These are phyloP conservation scores for Monosporascus sp. DNA, from an alignment of 2,329 filamentous ascomycete genomes.

Conservation along the genomic window DNA sequence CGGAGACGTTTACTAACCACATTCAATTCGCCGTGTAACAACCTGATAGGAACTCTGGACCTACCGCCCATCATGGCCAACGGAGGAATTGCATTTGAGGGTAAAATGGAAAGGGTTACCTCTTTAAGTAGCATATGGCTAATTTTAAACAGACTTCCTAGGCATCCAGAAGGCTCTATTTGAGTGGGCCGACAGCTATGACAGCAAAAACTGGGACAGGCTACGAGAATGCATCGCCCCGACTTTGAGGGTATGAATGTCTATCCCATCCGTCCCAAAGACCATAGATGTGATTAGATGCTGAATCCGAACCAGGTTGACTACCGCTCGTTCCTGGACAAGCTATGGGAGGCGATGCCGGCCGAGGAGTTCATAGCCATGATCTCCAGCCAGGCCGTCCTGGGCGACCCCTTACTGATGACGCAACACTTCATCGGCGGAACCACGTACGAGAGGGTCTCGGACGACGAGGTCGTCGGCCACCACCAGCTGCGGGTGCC, in stretches of 20 bases:
- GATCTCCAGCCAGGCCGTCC: slow-evolving; percentile 50
- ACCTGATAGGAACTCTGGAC: not conserved
- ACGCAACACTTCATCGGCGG: slow-evolving; percentile 63
- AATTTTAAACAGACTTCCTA: slow-evolving; percentile 22
- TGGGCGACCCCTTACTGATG: slow-evolving; percentile 57
- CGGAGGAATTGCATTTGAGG: slow-evolving; percentile 8
- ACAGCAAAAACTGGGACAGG: slow-evolving; percentile 59
- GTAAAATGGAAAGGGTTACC: not conserved
- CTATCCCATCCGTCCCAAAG: not conserved
- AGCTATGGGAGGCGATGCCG: slow-evolving; percentile 52
- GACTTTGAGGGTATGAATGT: slow-evolving; percentile 40
- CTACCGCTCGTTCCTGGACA: slow-evolving; percentile 52
- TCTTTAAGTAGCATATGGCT: not conserved
- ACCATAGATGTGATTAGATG: slow-evolving; percentile 3
- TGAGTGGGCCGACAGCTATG: slow-evolving; percentile 61
- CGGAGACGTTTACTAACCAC: not conserved
- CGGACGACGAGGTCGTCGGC: slow-evolving; percentile 55
- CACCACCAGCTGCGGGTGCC: slow-evolving; percentile 58
- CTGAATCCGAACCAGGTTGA: slow-evolving; percentile 48
- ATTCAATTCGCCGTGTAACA: not conserved
- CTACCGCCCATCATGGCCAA: slow-evolving; percentile 4
- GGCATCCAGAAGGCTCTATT: slow-evolving; percentile 29
- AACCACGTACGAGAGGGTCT: slow-evolving; percentile 52
- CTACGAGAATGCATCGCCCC: slow-evolving; percentile 59
- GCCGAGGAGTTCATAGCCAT: slow-evolving; percentile 57